Conservation (phyloP, 495 filamentous ascomycete species). For the Pseudevernia furfuracea region DNA sequence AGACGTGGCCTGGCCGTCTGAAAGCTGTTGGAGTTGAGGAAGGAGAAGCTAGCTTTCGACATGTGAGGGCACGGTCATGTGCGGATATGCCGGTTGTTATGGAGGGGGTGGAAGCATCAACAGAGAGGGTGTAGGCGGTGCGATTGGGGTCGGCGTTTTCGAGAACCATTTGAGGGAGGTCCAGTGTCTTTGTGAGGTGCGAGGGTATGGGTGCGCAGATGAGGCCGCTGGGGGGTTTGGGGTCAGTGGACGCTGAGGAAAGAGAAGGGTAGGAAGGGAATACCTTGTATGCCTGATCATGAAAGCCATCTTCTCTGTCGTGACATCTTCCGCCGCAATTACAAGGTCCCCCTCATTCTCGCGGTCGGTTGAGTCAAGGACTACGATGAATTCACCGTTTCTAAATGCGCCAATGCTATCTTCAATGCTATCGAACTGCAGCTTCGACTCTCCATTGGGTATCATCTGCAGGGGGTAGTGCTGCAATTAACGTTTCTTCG, state of each 20-base stretch:
- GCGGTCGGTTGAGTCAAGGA: constrained; percentile 80
- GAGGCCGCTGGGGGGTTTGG: constrained; percentile 52
- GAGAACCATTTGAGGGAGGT: constrained; percentile 72
- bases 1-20: constrained; percentile 80
- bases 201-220: constrained; percentile 80
- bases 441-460: constrained; percentile 29
- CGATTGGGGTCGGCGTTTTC: constrained; percentile 76
- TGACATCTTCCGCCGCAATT: constrained; percentile 81
- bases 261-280: background rate
- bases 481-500: background rate
- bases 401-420: constrained; percentile 78
- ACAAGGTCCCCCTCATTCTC: constrained; percentile 99
- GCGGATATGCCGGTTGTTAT: constrained; percentile 88
- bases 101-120: constrained; percentile 64
- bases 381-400: constrained; percentile 93
- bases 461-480: constrained; percentile 6
- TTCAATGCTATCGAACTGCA: constrained; percentile 74
- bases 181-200: constrained; percentile 54
- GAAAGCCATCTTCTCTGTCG: constrained; percentile 87
- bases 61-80: constrained; percentile 76
- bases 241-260: background rate
- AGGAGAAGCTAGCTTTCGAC: constrained; percentile 67
- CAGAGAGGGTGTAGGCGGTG: constrained; percentile 85
- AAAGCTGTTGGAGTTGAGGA: constrained; percentile 51
- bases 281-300: constrained; percentile 76